phyloP scores from a whole-genome alignment of 495 filamentous ascomycete species.

The Xylaria bambusicola region DNA sequence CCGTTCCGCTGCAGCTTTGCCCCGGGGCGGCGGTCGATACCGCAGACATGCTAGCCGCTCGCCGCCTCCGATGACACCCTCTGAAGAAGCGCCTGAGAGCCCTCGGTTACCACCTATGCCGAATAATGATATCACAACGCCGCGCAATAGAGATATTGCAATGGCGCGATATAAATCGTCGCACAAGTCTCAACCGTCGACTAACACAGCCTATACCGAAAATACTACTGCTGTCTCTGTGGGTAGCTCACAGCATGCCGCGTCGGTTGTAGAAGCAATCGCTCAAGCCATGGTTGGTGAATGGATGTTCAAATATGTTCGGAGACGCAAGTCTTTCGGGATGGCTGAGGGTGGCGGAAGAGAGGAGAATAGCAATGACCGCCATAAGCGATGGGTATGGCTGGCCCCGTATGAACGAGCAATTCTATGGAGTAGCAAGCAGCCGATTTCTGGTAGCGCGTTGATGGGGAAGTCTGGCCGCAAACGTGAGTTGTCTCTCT shows the following conservation, averaged over 20 bases:
- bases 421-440: constrained; percentile 98
- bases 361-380: constrained; percentile 62
- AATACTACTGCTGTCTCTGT: constrained; percentile 55
- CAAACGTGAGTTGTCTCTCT: constrained; percentile 70
- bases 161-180: constrained; percentile 41
- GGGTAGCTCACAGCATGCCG: constrained; percentile 64
- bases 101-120: constrained; percentile 73
- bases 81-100: constrained; percentile 67
- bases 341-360: constrained; percentile 64
- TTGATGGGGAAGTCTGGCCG: constrained; percentile 93
- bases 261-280: constrained; percentile 94
- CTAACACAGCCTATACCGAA: constrained; percentile 56
- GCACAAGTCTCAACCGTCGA: constrained; percentile 56
- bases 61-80: constrained; percentile 64
- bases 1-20: constrained; percentile 74
- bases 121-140: constrained; percentile 68
- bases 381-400: constrained; percentile 99
- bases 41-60: constrained; percentile 61
- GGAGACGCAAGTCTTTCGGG: constrained; percentile 88
- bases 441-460: constrained; percentile 83
- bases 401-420: constrained; percentile 92
- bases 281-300: constrained; percentile 98
- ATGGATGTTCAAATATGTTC: constrained; percentile 99
- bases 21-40: constrained; percentile 46
- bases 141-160: constrained; percentile 46